Conservation (phyloP, 164 flowering plant species). For the Annona squamosa region DNA sequence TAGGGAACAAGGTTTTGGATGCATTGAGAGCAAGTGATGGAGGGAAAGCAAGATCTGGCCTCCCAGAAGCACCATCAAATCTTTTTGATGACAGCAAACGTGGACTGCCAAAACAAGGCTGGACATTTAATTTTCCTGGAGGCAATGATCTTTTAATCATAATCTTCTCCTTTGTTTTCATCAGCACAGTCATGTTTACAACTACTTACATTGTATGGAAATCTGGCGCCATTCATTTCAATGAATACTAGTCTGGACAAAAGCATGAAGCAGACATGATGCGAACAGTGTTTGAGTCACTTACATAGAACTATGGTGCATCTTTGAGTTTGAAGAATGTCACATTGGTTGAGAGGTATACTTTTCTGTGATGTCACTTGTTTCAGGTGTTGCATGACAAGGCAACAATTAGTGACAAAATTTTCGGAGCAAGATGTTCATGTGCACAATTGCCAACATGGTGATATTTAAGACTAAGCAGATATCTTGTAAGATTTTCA, state of each 20-base stretch:
- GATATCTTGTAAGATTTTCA: no score
- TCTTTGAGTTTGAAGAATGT: no score
- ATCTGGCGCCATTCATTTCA: conserved; percentile 91
- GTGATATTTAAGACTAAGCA: no score
- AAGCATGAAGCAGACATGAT: no score
- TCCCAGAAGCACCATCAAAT: conserved; percentile 88
- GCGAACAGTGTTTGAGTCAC: no score
- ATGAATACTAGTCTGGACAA: conserved; percentile 28
- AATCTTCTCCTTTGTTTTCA: conserved; percentile 52
- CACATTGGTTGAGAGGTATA: no score
- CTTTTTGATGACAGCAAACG: conserved; percentile 84
- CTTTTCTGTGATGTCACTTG: no score
- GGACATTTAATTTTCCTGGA: conserved; percentile 75
- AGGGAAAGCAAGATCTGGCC: conserved; percentile 66
- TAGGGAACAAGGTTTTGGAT: conserved; percentile 64
- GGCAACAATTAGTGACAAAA: no score
- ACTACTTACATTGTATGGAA: conserved; percentile 91
- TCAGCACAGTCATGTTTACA: conserved; percentile 79
- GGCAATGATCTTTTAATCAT: conserved; percentile 65
- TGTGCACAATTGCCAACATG: no score
- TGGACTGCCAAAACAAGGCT: conserved; percentile 70
- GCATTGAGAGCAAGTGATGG: conserved; percentile 65
- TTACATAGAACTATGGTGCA: no score
- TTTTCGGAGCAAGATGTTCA: no score
- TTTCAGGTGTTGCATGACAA: no score